Evolutionary conservation across 495 filamentous ascomycete genomes (phyloP), one percentile per base, ranked within the genome.

Genomic region (Amniculicola lignicola): DNA sequence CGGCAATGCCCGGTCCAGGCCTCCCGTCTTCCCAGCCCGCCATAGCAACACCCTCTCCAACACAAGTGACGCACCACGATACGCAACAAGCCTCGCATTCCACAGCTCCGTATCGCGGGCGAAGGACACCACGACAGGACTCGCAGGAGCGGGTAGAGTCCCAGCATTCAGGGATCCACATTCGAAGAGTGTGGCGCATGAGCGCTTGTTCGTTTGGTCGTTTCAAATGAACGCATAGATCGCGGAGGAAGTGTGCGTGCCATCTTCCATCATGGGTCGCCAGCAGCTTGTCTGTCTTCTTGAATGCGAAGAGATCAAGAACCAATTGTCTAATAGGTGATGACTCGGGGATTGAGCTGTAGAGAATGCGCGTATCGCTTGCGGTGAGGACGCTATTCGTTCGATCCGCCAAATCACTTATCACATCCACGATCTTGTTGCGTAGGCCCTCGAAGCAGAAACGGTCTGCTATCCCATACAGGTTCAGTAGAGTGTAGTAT

Each of bases 251-350:
- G 21, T 11, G 42, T 39, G 68, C 68, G 44, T 74, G 69, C 69
- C 69, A 74, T 1, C 66, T 52, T 48, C 77, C 75, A 38, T 59
- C 57, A 67, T 77, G 74, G 25, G 50, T 65, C 14, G 66, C 65
- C 9, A 77, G 60, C 15, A 77, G 57, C 23, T 65, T 61, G 57
- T 75, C 75, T 54, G 74, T 77, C 56, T 75, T 75, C 63, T 77
- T 77, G 64, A 70, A 76, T 27, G 68, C 72, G 61, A 77, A 77
- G 48, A 78, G 63, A 61, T 77, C 75, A 19, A 76, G 51, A 4
- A 77, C 63, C 40, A 78, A 61, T 9, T 52, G 52, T 28, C 73
- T 58, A 27, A 77, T 22, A 15, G 61, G 62, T 28, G 64, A 39
- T 15, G 5, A 27, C 19, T 59, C 59, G 19, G 48, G 51, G 53